Conservation (phyloP, 345 rosid species). For the Theobroma cacao region DNA sequence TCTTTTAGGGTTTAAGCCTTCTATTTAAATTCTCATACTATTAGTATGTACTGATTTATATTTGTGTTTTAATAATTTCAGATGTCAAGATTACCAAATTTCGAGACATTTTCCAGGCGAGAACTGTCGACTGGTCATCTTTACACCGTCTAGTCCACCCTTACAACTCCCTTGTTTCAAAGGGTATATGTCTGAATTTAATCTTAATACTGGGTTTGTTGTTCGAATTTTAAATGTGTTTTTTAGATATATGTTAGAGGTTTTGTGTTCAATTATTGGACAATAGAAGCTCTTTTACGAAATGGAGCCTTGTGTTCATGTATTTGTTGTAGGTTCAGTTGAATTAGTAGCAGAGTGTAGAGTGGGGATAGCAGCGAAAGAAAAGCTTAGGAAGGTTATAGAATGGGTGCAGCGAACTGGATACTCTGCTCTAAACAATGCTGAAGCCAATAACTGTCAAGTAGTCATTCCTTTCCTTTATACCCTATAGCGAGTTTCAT, state of each 20-base stretch:
- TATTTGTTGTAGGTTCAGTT: slow-evolving; percentile 33
- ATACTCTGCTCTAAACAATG: slow-evolving; percentile 12
- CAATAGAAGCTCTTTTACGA: neutral
- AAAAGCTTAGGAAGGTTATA: slow-evolving; percentile 43
- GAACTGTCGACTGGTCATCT: slow-evolving; percentile 45
- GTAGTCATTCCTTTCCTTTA: slow-evolving; percentile 11
- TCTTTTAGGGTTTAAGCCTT: no score
- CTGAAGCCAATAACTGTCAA: slow-evolving; percentile 10
- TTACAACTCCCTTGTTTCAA: slow-evolving; percentile 31
- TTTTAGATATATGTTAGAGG: neutral
- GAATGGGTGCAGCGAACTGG: slow-evolving; percentile 45
- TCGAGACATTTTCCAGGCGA: slow-evolving; percentile 38
- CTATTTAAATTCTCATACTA: neutral
- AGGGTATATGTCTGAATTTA: slow-evolving; percentile 24
- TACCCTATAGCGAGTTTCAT: neutral
- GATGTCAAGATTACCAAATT: slow-evolving; percentile 49
- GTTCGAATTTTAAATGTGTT: neutral
- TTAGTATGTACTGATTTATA: neutral
- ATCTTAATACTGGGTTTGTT: neutral
- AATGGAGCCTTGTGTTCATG: neutral
- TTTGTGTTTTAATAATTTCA: slow-evolving; percentile 2
- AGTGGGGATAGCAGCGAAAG: slow-evolving; percentile 30
- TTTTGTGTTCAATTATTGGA: neutral
- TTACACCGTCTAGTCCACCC: slow-evolving; percentile 31
- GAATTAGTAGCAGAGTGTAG: slow-evolving; percentile 29